Evolutionary conservation across 176 grass and related monocot species (phyloP).

Genomic region (Zoysia japonica): DNA sequence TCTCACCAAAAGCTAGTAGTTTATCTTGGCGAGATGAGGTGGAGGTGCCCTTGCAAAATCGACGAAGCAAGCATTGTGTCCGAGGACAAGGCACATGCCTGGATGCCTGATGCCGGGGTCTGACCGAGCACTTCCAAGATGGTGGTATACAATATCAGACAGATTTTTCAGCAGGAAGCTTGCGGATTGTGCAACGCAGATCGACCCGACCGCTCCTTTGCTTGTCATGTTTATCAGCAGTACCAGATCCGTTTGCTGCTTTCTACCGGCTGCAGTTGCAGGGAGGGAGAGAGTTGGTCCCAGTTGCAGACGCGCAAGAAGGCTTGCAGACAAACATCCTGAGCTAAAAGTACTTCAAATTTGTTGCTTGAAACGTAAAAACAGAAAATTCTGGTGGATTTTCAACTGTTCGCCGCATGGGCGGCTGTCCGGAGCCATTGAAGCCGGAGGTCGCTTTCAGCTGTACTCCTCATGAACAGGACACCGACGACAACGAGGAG

Average conservation of each 20-base stretch:
- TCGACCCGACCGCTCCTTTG: background rate
- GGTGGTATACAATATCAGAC: background rate
- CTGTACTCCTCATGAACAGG: background rate
- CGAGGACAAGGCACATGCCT: conserved; percentile 41
- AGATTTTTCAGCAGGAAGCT: conserved; percentile 5
- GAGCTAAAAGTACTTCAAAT: background rate
- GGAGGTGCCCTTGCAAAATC: conserved; percentile 12
- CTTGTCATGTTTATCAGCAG: background rate
- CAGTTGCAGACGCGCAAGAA: background rate
- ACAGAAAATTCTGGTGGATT: background rate
- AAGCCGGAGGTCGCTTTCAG: background rate
- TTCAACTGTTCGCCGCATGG: background rate
- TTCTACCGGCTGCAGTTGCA: background rate
- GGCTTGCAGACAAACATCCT: background rate
- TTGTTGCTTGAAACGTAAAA: background rate
- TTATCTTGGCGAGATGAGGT: conserved; percentile 25
- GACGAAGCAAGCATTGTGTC: conserved; percentile 26
- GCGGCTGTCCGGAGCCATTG: background rate
- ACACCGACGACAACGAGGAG: background rate
- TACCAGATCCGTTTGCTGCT: conserved; percentile 6
- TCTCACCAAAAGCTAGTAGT: conserved; percentile 12
- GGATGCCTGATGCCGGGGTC: conserved; percentile 40
- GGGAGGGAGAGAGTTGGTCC: background rate
- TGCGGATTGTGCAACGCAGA: conserved; percentile 4
- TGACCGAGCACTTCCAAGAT: conserved; percentile 12